These are phyloP conservation scores for Fusarium protoensiforme DNA, from an alignment of 2,329 filamentous ascomycete genomes.

Conservation along the genomic window DNA sequence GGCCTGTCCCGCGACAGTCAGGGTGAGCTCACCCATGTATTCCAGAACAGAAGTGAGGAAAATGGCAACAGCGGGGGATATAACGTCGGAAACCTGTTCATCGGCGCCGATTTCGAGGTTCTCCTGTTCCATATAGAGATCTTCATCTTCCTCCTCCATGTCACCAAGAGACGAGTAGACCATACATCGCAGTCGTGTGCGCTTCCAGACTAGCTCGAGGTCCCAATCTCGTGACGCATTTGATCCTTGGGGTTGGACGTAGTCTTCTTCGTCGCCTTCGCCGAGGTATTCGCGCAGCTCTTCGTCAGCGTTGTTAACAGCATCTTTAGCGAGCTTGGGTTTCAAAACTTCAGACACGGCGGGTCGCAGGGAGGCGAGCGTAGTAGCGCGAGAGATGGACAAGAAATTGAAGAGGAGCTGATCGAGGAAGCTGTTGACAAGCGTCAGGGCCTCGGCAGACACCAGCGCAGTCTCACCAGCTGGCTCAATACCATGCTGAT, in stretches of 20 bases:
- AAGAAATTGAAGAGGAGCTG: constrained; percentile 93
- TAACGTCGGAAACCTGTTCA: constrained; percentile 72
- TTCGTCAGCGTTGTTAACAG: constrained; percentile 84
- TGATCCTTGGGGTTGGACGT: constrained; percentile 64
- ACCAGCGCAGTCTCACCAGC: constrained; percentile 77
- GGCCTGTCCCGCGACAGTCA: constrained; percentile 88
- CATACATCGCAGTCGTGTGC: constrained; percentile 94
- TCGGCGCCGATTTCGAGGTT: constrained; percentile 70
- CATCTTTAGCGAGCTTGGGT: constrained; percentile 86
- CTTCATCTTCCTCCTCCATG: constrained; percentile 97
- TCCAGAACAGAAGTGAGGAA: constrained; percentile 96
- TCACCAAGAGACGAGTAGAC: constrained; percentile 97
- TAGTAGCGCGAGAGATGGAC: constrained; percentile 81
- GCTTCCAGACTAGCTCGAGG: constrained; percentile 92
- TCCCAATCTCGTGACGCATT: constrained; percentile 76
- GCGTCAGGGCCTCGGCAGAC: constrained; percentile 75
- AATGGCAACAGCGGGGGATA: constrained; percentile 93
- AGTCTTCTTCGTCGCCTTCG: constrained; percentile 79
- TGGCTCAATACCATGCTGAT: constrained; percentile 74
- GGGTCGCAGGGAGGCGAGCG: constrained; percentile 78
- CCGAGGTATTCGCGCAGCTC: constrained; percentile 90
- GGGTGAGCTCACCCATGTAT: constrained; percentile 89
- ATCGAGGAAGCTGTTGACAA: constrained; percentile 94
- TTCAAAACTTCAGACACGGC: constrained; percentile 90
- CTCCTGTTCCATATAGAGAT: constrained; percentile 85